Evolutionary conservation across 352 stramenopile genomes (phyloP).

Genomic region (Peronospora destructor): DNA sequence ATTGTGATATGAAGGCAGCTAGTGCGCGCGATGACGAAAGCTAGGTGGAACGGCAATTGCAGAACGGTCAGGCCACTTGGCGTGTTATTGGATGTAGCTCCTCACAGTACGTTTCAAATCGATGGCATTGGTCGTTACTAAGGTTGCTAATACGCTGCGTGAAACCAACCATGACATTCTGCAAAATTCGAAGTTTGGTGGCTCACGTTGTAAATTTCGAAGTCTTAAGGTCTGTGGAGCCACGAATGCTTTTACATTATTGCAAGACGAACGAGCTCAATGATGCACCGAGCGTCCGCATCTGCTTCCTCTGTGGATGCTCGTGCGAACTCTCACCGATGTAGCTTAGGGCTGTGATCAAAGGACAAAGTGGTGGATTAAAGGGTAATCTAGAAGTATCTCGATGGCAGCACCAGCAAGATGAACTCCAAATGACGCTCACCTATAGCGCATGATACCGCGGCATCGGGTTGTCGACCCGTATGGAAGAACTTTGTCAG

Average conservation of each 20-base stretch:
- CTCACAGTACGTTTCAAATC: conserved; percentile 46
- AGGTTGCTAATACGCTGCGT: too few species aligned
- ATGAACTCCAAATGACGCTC: conserved; percentile 65
- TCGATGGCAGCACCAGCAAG: conserved; percentile 21
- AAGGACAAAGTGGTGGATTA: conserved; percentile 18
- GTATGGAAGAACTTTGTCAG: conserved; percentile 56
- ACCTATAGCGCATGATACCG: conserved; percentile 74
- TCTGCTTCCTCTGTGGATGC: conserved; percentile 54
- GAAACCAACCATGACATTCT: too few species aligned
- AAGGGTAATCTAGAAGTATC: conserved; percentile 1
- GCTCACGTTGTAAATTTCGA: conserved; percentile 62
- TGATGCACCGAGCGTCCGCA: conserved; percentile 13
- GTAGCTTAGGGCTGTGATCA: conserved; percentile 37
- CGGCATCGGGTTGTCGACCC: conserved; percentile 49
- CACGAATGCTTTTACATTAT: conserved; percentile 5
- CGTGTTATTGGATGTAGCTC: conserved; percentile 49
- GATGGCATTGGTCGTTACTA: conserved; percentile 67
- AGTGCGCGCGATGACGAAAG: conserved; percentile 34
- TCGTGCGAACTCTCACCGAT: conserved; percentile 40
- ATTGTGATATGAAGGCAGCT: too few species aligned
- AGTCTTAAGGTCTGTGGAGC: conserved; percentile 20
- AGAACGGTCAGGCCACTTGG: conserved; percentile 42
- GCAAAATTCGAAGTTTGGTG: conserved; percentile 54
- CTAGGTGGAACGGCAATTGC: conserved; percentile 49
- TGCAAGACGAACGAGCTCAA: conserved; percentile 12